These are phyloP conservation scores for Immersiella caudata DNA, from an alignment of 495 filamentous ascomycete species.

Conservation along the genomic window DNA sequence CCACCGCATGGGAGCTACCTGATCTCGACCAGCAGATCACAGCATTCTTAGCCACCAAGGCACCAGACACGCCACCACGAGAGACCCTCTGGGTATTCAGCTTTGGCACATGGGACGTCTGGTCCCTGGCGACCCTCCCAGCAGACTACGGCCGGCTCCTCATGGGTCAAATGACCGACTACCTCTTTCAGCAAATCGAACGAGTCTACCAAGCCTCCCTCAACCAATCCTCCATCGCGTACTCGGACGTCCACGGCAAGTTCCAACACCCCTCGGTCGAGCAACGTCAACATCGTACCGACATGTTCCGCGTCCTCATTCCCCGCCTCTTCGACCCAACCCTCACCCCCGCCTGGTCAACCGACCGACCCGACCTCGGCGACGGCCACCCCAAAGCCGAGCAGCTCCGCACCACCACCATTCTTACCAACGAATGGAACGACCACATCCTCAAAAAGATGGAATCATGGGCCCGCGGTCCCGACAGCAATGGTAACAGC, in stretches of 20 bases:
- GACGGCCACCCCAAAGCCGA: constrained; percentile 32
- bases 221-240: constrained; percentile 33
- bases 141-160: constrained; percentile 33
- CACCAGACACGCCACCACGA: constrained; percentile 26
- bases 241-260: constrained; percentile 8
- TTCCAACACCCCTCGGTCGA: not conserved
- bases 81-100: constrained; percentile 52
- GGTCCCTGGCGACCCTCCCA: constrained; percentile 47
- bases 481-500: not conserved
- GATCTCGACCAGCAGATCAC: constrained; percentile 48
- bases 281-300: not conserved
- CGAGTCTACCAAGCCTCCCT: constrained; percentile 44
- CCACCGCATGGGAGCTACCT: constrained; percentile 29
- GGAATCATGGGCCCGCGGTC: constrained; percentile 30
- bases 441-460: constrained; percentile 28
- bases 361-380: constrained; percentile 30
- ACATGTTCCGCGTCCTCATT: constrained; percentile 45
- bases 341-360: constrained; percentile 46
- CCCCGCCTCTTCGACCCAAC: constrained; percentile 50
- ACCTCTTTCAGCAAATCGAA: constrained; percentile 47
- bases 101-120: constrained; percentile 53
- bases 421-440: constrained; percentile 41
- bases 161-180: constrained; percentile 33
- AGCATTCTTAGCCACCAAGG: constrained; percentile 39
- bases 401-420: constrained; percentile 43